Conservation (phyloP, 306 rosid species). For the Casuarina equisetifolia region DNA sequence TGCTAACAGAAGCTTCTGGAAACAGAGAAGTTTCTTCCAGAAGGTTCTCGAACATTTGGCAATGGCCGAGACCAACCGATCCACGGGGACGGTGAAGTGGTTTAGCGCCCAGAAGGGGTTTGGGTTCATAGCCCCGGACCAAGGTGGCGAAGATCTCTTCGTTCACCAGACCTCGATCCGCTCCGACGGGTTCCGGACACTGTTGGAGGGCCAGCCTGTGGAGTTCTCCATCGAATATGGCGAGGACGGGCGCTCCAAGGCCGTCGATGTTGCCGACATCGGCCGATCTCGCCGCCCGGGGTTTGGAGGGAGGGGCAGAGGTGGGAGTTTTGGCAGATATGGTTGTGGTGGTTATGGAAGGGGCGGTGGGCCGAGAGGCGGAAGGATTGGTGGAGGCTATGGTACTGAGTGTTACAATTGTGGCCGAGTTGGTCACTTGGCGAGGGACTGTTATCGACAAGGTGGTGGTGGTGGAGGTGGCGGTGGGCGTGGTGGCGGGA, state of each 20-base stretch:
- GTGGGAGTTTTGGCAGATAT: conserved; percentile 24
- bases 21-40: conserved; percentile 21
- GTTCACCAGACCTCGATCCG: conserved; percentile 80
- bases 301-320: conserved; percentile 38
- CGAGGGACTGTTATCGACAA: conserved; percentile 16
- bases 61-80: conserved; percentile 55
- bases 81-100: conserved; percentile 77
- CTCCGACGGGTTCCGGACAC: conserved; percentile 69
- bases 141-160: conserved; percentile 67
- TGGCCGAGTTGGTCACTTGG: conserved; percentile 68
- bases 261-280: conserved; percentile 53
- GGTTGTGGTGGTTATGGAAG: conserved; percentile 33
- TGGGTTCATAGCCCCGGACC: conserved; percentile 75
- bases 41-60: conserved; percentile 20
- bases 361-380: conserved; percentile 28
- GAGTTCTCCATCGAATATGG: conserved; percentile 53
- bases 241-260: conserved; percentile 63
- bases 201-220: conserved; percentile 60
- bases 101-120: conserved; percentile 75
- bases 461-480: conserved; percentile 19
- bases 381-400: conserved; percentile 21
- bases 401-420: conserved; percentile 64
- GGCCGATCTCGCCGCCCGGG: conserved; percentile 39
- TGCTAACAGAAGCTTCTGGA: background rate
- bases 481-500: conserved; percentile 20